These are phyloP conservation scores for Flaveria trinervia DNA, from an alignment of 129 eudicot species.

Conservation along the genomic window DNA sequence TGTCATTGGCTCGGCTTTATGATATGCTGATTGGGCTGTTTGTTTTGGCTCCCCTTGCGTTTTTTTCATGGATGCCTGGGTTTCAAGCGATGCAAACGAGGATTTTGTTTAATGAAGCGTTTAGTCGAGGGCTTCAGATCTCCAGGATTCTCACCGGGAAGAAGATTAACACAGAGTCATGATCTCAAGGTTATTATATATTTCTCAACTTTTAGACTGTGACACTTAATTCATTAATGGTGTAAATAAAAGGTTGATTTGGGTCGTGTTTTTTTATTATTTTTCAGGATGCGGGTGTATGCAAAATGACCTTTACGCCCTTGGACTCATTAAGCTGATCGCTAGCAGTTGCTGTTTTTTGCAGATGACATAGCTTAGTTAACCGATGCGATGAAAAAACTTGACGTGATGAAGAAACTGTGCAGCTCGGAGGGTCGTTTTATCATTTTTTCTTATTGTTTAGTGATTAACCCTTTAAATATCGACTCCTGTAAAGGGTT, in stretches of 20 bases:
- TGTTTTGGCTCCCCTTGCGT: slow-evolving; percentile 81
- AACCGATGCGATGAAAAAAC: slow-evolving; percentile 19
- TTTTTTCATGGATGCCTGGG: slow-evolving; percentile 95
- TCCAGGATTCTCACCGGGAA: slow-evolving; percentile 78
- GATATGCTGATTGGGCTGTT: slow-evolving; percentile 74
- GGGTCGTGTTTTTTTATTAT: neutral
- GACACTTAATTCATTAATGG: neutral
- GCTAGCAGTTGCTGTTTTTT: neutral
- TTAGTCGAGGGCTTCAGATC: slow-evolving; percentile 93
- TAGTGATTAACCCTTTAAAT: neutral
- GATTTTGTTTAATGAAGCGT: slow-evolving; percentile 84
- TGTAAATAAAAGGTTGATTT: neutral
- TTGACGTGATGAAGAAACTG: neutral
- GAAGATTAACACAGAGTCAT: slow-evolving; percentile 48
- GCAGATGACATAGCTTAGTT: too few relatives aligned
- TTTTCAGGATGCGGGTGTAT: slow-evolving; percentile 9
- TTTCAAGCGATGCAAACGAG: slow-evolving; percentile 94
- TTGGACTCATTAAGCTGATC: slow-evolving; percentile 11
- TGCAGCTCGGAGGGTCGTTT: neutral
- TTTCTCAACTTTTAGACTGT: neutral
- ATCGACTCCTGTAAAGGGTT: neutral
- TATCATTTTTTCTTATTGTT: neutral
- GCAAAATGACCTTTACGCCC: neutral
- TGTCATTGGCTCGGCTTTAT: slow-evolving; percentile 82
- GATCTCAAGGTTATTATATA: slow-evolving; percentile 44